Evolutionary conservation across 169 alveolate species (phyloP).

Genomic region (Plasmodium coatneyi): DNA sequence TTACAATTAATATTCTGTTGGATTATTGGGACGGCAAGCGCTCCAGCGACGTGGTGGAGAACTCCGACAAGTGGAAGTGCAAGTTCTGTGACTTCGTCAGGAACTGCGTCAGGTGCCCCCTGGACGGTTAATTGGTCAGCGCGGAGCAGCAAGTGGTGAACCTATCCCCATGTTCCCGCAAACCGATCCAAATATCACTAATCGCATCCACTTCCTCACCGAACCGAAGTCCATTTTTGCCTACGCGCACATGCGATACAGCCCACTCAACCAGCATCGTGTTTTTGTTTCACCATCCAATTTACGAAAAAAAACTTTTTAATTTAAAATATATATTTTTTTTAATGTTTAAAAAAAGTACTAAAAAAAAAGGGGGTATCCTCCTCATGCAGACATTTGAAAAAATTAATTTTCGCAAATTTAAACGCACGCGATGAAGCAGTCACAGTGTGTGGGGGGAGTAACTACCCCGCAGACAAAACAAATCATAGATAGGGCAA

Average conservation of each 20-base stretch:
- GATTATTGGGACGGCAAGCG: slow-evolving; percentile 87
- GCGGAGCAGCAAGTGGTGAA: background rate
- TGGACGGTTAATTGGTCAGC: background rate
- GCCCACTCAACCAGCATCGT: background rate
- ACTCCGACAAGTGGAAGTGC: slow-evolving; percentile 86
- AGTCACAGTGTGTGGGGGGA: background rate
- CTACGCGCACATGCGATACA: background rate
- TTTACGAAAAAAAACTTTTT: background rate
- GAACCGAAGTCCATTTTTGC: background rate
- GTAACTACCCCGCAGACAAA: background rate
- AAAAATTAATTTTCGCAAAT: background rate
- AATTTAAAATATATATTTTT: too few relatives aligned
- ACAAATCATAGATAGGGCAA: too few relatives aligned
- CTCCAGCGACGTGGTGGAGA: slow-evolving; percentile 81
- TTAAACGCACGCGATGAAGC: background rate
- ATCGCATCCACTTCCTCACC: background rate
- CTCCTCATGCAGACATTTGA: background rate
- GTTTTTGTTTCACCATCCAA: background rate
- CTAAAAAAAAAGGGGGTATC: background rate
- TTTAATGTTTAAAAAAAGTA: background rate
- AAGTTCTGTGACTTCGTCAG: slow-evolving; percentile 84
- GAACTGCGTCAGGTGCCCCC: slow-evolving; percentile 83
- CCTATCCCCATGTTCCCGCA: background rate
- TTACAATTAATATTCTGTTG: slow-evolving; percentile 79
- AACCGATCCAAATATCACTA: background rate